These are phyloP conservation scores for Thelonectria discophora DNA, from an alignment of 2,329 filamentous ascomycete species.

Conservation along the genomic window DNA sequence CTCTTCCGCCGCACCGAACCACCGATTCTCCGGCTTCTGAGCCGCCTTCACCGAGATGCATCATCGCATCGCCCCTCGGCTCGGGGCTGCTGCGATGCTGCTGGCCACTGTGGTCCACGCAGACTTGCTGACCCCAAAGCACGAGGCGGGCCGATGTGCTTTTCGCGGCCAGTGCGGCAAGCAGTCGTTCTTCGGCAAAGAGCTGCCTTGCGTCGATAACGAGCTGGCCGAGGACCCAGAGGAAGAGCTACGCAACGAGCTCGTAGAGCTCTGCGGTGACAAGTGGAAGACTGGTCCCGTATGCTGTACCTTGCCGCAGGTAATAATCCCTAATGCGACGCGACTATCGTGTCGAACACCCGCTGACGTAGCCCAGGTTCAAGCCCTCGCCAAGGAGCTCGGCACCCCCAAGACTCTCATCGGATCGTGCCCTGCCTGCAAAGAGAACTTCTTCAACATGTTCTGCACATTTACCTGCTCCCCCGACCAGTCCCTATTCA, in stretches of 20 bases:
- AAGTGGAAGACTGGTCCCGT: constrained; percentile 87
- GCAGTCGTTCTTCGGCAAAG: constrained; percentile 86
- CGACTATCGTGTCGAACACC: constrained; percentile 13
- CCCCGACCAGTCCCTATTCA: constrained; percentile 92
- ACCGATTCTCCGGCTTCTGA: constrained; percentile 23
- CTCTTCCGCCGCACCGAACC: constrained; percentile 18
- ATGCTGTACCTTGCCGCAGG: constrained; percentile 86
- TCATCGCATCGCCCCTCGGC: constrained; percentile 43
- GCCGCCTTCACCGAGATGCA: constrained; percentile 45
- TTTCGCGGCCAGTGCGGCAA: constrained; percentile 93
- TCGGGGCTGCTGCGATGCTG: constrained; percentile 46
- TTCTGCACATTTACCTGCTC: constrained; percentile 99
- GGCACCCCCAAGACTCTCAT: constrained; percentile 89
- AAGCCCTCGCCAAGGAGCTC: constrained; percentile 82
- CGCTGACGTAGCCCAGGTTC: constrained; percentile 63
- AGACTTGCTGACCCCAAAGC: constrained; percentile 63
- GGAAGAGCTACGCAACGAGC: constrained; percentile 74
- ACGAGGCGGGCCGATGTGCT: constrained; percentile 88
- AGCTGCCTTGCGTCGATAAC: constrained; percentile 94
- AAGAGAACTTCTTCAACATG: constrained; percentile 97
- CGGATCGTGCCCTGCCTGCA: constrained; percentile 93
- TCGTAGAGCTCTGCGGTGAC: constrained; percentile 85
- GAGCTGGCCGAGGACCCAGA: constrained; percentile 79
- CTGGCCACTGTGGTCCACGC: constrained; percentile 40
- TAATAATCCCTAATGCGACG: constrained; percentile 46